These are phyloP conservation scores for Fragosphaeria purpurea DNA, from an alignment of 2,329 filamentous ascomycete species.

Conservation along the genomic window DNA sequence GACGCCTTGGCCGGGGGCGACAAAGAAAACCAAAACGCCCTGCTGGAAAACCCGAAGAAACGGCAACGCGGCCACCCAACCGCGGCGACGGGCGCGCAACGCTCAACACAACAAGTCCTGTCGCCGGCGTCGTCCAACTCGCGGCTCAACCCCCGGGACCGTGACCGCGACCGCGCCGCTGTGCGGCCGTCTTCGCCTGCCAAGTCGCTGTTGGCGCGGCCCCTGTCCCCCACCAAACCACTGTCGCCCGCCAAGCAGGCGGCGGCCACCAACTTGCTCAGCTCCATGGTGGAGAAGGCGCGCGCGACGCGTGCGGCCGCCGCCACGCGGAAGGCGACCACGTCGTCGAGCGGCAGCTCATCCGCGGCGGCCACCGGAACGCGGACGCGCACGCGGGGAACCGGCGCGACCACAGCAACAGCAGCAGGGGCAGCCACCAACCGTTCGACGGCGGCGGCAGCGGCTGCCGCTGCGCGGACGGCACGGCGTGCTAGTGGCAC, in stretches of 20 bases:
- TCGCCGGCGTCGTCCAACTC: constrained; percentile 79
- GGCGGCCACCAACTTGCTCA: constrained; percentile 35
- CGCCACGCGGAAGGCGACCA: constrained; percentile 32
- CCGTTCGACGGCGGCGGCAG: constrained; percentile 1
- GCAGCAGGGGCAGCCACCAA: constrained; percentile 30
- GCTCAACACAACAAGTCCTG: constrained; percentile 49
- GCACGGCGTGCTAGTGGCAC: constrained; percentile 45
- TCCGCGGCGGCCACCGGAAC: constrained; percentile 18
- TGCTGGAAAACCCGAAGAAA: constrained; percentile 62
- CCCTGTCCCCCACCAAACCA: constrained; percentile 54
- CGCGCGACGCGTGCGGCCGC: constrained; percentile 41
- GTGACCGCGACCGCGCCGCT: constrained; percentile 9
- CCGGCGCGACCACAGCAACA: constrained; percentile 22
- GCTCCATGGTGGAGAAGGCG: constrained; percentile 51
- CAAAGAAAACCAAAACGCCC: constrained; percentile 63
- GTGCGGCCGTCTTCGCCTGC: constrained; percentile 35
- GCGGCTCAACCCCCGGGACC: constrained; percentile 48
- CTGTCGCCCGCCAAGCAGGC: constrained; percentile 40
- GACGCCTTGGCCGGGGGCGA: constrained; percentile 54
- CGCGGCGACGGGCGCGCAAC: constrained; percentile 12
- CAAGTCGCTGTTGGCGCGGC: constrained; percentile 48
- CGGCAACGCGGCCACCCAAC: constrained; percentile 36
- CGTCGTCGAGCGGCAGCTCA: constrained; percentile 33
- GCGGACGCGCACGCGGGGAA: constrained; percentile 17
- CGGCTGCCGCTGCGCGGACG: constrained; percentile 25